Conservation (phyloP, 805 yeast species). For the Saturnispora besseyi region DNA sequence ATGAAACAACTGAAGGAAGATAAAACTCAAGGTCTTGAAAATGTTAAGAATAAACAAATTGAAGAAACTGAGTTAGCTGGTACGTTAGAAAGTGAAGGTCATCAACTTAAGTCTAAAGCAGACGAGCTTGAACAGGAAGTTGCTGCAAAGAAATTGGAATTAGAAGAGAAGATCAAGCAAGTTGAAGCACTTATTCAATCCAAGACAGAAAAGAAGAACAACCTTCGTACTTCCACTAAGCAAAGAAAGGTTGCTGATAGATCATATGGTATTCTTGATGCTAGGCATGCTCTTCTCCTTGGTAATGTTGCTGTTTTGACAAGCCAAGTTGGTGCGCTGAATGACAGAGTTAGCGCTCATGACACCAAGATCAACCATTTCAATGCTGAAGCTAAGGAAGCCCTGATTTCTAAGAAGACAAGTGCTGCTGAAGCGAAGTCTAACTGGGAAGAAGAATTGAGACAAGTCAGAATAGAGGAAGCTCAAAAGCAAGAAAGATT, state of each 20-base stretch:
- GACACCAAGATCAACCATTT: conserved; percentile 34
- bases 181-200: conserved; percentile 35
- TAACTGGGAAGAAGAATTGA: conserved; percentile 39
- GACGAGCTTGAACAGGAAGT: conserved; percentile 31
- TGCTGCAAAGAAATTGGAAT: conserved; percentile 34
- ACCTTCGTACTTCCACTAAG: conserved; percentile 19
- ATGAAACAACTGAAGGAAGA: conserved; percentile 36
- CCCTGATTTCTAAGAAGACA: conserved; percentile 29
- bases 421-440: conserved; percentile 34
- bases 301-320: conserved; percentile 32
- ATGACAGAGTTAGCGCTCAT: conserved; percentile 36
- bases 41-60: conserved; percentile 25
- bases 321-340: conserved; percentile 37
- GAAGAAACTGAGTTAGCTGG: conserved; percentile 23
- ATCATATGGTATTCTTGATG: conserved; percentile 26
- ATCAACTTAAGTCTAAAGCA: conserved; percentile 30
- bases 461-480: conserved; percentile 34
- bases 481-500: conserved; percentile 39
- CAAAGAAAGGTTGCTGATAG: conserved; percentile 35
- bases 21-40: conserved; percentile 22
- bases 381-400: conserved; percentile 30
- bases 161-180: conserved; percentile 20
- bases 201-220: conserved; percentile 31
- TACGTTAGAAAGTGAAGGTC: conserved; percentile 34
- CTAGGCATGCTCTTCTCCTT: conserved; percentile 30